phyloP scores from a whole-genome alignment of 345 rosid genomes.

The Aurinia saxatilis region DNA sequence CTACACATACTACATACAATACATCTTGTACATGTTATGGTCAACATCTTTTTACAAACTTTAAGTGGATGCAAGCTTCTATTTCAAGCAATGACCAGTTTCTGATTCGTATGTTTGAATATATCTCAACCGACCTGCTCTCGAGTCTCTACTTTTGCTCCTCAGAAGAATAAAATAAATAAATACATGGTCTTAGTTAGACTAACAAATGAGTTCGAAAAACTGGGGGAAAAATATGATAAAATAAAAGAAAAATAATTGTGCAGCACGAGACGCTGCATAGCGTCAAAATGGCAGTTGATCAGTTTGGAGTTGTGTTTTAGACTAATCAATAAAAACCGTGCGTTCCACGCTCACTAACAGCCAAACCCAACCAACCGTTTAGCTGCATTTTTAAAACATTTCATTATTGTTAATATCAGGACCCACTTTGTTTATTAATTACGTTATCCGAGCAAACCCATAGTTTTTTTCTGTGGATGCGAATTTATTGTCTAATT shows the following conservation, averaged over 20 bases:
- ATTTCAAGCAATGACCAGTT: constrained; percentile 9
- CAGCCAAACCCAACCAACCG: constrained; percentile 16
- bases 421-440: not conserved
- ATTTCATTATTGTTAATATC: not conserved
- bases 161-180: not conserved
- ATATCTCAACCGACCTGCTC: too few species aligned
- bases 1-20: too few species aligned
- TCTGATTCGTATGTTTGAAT: not conserved
- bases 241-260: not conserved
- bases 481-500: constrained; percentile 23
- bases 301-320: constrained; percentile 15
- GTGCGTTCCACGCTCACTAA: constrained; percentile 16
- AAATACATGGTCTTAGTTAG: not conserved
- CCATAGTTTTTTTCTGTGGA: constrained; percentile 11
- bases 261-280: constrained; percentile 17
- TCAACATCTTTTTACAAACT: too few species aligned
- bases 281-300: constrained; percentile 24
- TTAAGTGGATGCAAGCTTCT: not conserved
- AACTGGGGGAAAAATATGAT: too few species aligned
- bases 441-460: constrained; percentile 18
- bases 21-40: too few species aligned
- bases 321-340: not conserved
- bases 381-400: not conserved
- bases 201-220: too few species aligned
- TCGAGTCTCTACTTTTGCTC: not conserved